phyloP scores from a whole-genome alignment of 164 flowering plant species.

The Chloranthus sessilifolius region DNA sequence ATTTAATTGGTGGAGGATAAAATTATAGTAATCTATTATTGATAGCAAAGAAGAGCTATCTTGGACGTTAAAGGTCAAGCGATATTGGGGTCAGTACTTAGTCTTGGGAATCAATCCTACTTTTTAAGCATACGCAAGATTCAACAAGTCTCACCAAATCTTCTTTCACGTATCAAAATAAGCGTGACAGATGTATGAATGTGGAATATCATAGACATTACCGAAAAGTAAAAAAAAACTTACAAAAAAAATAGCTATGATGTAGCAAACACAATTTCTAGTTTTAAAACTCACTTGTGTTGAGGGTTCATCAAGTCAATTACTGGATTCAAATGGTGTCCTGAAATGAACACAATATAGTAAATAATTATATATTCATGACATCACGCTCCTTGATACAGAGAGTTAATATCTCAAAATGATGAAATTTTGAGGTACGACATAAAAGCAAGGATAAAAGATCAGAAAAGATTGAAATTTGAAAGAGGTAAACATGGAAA shows the following conservation, averaged over 20 bases:
- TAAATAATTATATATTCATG: no score
- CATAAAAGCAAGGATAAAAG: neutral
- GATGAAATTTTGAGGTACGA: neutral
- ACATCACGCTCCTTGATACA: no score
- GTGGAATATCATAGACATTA: neutral
- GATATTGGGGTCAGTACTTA: no score
- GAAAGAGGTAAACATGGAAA: neutral
- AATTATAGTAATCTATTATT: no score
- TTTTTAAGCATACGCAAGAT: no score
- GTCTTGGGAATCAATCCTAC: no score
- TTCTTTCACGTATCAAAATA: no score
- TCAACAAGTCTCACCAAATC: no score
- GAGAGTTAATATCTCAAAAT: neutral
- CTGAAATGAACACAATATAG: slow-evolving; percentile 33
- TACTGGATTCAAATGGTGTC: slow-evolving; percentile 47
- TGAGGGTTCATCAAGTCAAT: slow-evolving; percentile 82
- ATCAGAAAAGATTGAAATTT: neutral
- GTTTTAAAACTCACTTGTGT: slow-evolving; percentile 52
- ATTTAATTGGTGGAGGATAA: no score
- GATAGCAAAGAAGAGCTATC: no score
- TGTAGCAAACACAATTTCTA: neutral
- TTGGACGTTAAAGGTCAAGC: no score
- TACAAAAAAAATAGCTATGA: neutral
- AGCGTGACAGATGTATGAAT: no score
- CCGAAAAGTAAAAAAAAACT: neutral